Evolutionary conservation across 768 basidiomycete genomes (phyloP).

Genomic region (Trametes punicea): DNA sequence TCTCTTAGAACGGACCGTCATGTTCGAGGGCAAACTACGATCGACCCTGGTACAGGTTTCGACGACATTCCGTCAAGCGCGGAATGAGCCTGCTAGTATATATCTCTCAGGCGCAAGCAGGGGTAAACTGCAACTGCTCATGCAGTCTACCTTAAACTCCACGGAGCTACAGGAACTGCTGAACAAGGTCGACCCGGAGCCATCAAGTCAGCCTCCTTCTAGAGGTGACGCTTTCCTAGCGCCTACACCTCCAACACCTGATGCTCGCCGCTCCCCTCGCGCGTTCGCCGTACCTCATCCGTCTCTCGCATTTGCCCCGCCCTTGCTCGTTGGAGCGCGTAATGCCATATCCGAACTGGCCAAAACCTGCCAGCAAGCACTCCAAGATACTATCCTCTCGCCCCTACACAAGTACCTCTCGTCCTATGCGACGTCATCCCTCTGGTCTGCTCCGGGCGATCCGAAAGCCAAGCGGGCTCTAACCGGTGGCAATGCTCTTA

Average conservation of each 20-base stretch:
- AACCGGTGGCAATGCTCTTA: slow-evolving; percentile 37
- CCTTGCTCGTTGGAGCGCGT: slow-evolving; percentile 53
- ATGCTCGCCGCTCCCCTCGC: slow-evolving; percentile 30
- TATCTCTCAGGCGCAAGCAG: slow-evolving; percentile 55
- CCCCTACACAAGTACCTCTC: slow-evolving; percentile 75
- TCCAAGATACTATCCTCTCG: slow-evolving; percentile 81
- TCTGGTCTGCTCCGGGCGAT: slow-evolving; percentile 60
- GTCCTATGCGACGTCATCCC: slow-evolving; percentile 61
- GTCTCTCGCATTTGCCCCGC: slow-evolving; percentile 21
- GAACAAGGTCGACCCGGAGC: slow-evolving; percentile 47
- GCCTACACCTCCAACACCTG: slow-evolving; percentile 23
- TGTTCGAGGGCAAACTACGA: slow-evolving; percentile 71
- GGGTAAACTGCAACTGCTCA: slow-evolving; percentile 71
- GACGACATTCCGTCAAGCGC: slow-evolving; percentile 52
- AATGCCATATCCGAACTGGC: slow-evolving; percentile 62
- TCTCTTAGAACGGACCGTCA: slow-evolving; percentile 60
- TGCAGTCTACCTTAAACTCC: slow-evolving; percentile 84
- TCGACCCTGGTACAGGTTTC: slow-evolving; percentile 57
- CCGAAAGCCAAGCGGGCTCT: slow-evolving; percentile 43
- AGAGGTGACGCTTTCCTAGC: slow-evolving; percentile 19
- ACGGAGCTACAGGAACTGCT: slow-evolving; percentile 66
- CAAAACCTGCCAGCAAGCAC: slow-evolving; percentile 65
- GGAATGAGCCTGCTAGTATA: slow-evolving; percentile 42
- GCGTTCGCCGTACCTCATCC: slow-evolving; percentile 5
- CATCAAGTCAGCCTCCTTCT: slow-evolving; percentile 8